Base-by-base conservation (phyloP, 169 alveolate species). In the Plasmodium cynomolgi region DNA sequence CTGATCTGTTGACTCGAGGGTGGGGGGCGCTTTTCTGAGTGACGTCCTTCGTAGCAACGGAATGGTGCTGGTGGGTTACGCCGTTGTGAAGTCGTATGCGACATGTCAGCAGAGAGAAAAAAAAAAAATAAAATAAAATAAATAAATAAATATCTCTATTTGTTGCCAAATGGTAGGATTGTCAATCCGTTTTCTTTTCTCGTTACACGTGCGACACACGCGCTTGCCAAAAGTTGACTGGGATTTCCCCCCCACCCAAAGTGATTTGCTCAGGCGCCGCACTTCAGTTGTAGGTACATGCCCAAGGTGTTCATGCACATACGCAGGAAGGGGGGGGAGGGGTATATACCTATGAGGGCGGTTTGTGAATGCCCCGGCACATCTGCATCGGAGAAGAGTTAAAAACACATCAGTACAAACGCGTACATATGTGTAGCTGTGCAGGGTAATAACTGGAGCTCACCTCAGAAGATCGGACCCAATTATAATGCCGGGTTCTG, bases 401-500 rank as follows among this genome's bases (percentile, higher is more conserved):
- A 62, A 62, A 9, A n/a, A 62, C 34, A 20, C 37, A 62, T 62
- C 13, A 6, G 4, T 26, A 62, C 17, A 62, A 1, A 26, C 15
- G 34, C 37, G 34, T 62, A 62, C 34, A 20, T 62, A 62, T 62
- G 37, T 62, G 34, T 62, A 62, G 29, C 13, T 7, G 17, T 62
- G 34, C 34, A 62, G 13, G 34, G 29, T 17, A 23, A 20, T 47
- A 47, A 8, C 34, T 62, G 17, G 7, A n/a, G 77, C 37, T 62
- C 4, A 26, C 4, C 37, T 62, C 26, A 62, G 41, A 33, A 31
- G 3, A 31, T 41, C 3, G 23, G 44, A 56, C 79, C 37, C 31
- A 20, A 56, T 58, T 39, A 88, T 88, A 88, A 88, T 88, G 94
- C 81, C 68, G 20, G 41, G 39, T 79, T 68, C 82, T 44, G 79